phyloP scores from a whole-genome alignment of 495 filamentous ascomycete species.

The Pseudomonodictys pantanalensis region DNA sequence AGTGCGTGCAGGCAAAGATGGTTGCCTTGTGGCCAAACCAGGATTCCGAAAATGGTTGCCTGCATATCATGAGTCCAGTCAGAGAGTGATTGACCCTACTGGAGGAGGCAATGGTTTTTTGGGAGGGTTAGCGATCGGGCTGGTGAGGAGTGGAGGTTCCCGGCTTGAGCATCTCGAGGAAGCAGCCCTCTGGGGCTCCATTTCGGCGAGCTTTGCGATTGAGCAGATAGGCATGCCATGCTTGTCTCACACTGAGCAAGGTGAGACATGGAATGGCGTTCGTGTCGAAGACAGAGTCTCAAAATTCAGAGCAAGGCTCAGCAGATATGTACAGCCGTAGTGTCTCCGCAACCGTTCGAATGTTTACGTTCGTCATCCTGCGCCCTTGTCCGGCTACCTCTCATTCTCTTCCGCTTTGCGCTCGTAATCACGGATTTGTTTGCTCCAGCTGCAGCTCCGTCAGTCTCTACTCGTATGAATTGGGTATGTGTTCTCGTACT shows the following conservation, averaged over 20 bases:
- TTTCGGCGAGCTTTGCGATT: slow-evolving; percentile 89
- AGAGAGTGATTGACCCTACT: slow-evolving; percentile 79
- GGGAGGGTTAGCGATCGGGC: slow-evolving; percentile 73
- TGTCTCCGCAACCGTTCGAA: slow-evolving; percentile 27
- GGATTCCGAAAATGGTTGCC: slow-evolving; percentile 49
- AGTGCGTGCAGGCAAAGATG: slow-evolving; percentile 56
- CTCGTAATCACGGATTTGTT: slow-evolving; percentile 87
- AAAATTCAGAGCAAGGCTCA: slow-evolving; percentile 45
- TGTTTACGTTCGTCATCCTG: slow-evolving; percentile 7
- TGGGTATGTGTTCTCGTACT: slow-evolving; percentile 55
- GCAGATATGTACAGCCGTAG: slow-evolving; percentile 47
- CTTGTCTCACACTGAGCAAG: slow-evolving; percentile 51
- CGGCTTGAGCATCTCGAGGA: slow-evolving; percentile 54
- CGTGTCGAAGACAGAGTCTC: slow-evolving; percentile 47
- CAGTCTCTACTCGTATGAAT: neutral
- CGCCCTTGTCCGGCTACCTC: neutral
- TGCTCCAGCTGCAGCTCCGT: slow-evolving; percentile 72
- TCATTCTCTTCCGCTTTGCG: slow-evolving; percentile 56
- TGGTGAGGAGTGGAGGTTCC: slow-evolving; percentile 51
- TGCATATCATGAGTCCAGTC: slow-evolving; percentile 53
- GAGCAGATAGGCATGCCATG: slow-evolving; percentile 86
- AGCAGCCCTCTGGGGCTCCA: slow-evolving; percentile 73
- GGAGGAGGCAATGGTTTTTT: slow-evolving; percentile 95
- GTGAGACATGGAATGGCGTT: slow-evolving; percentile 77
- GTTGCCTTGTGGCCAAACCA: slow-evolving; percentile 53